A percentile compares a stretch with the other conserved stretches of the same genome.
Conservation (phyloP, 129 eudicot genomes). For the Pseudognaphalium luteoalbum region DNA sequence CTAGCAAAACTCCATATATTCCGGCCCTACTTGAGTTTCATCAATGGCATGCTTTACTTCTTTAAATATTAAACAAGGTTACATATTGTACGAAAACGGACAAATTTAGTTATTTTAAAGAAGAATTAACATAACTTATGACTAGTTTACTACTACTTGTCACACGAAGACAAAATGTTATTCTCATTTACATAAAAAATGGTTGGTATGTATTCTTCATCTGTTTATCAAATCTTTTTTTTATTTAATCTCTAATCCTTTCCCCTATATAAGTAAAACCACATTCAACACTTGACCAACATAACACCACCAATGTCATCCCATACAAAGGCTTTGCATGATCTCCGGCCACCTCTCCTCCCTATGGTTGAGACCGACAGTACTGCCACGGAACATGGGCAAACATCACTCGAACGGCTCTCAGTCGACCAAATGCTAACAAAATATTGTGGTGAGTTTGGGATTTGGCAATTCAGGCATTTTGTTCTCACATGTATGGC, state of each 20-base stretch:
- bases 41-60: too few relatives aligned
- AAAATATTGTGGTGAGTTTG: conserved; percentile 86
- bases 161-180: too few relatives aligned
- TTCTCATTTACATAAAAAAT: background rate
- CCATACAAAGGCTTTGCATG: conserved; percentile 13
- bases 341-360: conserved; percentile 51
- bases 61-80: too few relatives aligned
- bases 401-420: conserved; percentile 36
- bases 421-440: conserved; percentile 66
- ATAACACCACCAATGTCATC: conserved; percentile 11
- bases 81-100: too few relatives aligned
- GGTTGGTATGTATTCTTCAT: too few relatives aligned
- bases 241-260: too few relatives aligned
- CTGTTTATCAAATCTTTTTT: too few relatives aligned
- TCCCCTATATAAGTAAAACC: background rate
- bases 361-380: background rate
- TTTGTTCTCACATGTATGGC: conserved; percentile 68
- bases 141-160: too few relatives aligned
- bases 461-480: conserved; percentile 77
- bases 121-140: too few relatives aligned
- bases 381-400: conserved; percentile 5
- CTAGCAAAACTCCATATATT: too few relatives aligned
- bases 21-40: too few relatives aligned
- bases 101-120: too few relatives aligned
- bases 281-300: background rate